Conservation (phyloP, 306 rosid genomes). For the Citrullus amarus region DNA sequence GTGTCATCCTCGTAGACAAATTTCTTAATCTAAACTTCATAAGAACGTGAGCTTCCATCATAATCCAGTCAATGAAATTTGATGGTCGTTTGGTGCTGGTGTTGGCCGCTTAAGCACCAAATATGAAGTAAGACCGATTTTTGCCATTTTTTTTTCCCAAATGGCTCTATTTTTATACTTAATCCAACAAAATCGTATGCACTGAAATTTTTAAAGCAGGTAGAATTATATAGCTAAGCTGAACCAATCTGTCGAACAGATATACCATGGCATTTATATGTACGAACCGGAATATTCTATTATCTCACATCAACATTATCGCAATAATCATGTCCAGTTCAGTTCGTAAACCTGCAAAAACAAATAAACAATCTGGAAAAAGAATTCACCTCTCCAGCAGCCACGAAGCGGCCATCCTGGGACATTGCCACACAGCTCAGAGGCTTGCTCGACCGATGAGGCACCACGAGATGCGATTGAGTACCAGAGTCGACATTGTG, state of each 20-base stretch:
- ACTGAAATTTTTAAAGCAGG: not conserved
- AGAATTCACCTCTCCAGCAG: slow-evolving; percentile 57
- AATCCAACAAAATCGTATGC: not conserved
- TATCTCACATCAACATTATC: not conserved
- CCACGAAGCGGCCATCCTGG: slow-evolving; percentile 45
- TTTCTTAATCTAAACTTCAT: not conserved
- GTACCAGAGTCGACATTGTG: slow-evolving; percentile 36
- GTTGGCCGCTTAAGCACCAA: not conserved
- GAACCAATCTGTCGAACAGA: not conserved
- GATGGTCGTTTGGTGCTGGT: not conserved
- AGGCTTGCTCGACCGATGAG: slow-evolving; percentile 46
- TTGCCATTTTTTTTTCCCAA: no score
- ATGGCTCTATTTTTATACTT: no score
- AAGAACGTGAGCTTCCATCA: not conserved
- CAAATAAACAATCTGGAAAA: not conserved
- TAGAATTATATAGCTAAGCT: not conserved
- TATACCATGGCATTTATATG: no score
- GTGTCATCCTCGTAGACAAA: not conserved
- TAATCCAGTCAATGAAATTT: not conserved
- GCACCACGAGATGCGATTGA: slow-evolving; percentile 51
- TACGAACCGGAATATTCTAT: not conserved
- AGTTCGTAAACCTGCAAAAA: not conserved
- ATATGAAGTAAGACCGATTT: not conserved
- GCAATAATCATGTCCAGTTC: not conserved
- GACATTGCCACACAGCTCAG: slow-evolving; percentile 61